Conservation (phyloP, 768 basidiomycete species). For the Trametes cinnabarina region DNA sequence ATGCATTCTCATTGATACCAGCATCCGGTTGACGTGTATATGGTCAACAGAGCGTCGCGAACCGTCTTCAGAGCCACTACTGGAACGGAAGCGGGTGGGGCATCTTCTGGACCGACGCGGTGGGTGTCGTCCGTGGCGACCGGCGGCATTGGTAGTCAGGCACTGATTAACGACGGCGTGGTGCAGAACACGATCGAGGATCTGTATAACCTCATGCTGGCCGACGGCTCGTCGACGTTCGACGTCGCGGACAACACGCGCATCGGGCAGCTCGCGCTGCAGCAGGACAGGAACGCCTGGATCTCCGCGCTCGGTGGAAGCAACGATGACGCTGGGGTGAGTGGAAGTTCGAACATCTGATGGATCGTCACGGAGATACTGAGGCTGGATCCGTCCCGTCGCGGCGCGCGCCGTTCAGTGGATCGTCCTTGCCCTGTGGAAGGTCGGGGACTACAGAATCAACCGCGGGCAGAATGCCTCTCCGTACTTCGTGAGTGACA, state of each 20-base stretch:
- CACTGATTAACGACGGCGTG: background rate
- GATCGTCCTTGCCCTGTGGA: slow-evolving; percentile 57
- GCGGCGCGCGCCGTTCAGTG: slow-evolving; percentile 36
- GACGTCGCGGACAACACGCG: slow-evolving; percentile 42
- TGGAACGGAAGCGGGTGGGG: slow-evolving; percentile 50
- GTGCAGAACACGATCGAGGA: slow-evolving; percentile 56
- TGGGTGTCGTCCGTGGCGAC: slow-evolving; percentile 26
- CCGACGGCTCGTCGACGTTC: slow-evolving; percentile 41
- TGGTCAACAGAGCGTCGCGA: slow-evolving; percentile 26
- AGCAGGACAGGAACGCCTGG: slow-evolving; percentile 42
- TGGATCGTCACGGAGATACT: background rate
- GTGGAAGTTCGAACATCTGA: slow-evolving; percentile 2
- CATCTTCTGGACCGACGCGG: slow-evolving; percentile 56
- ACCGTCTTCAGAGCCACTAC: slow-evolving; percentile 35
- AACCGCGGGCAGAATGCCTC: slow-evolving; percentile 33
- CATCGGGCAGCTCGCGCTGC: slow-evolving; percentile 44
- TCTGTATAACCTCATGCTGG: slow-evolving; percentile 58
- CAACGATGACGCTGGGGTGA: slow-evolving; percentile 53
- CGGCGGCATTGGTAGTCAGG: background rate
- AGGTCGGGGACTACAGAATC: slow-evolving; percentile 52
- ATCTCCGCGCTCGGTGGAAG: slow-evolving; percentile 42
- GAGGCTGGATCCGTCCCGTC: background rate
- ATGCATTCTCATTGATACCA: background rate
- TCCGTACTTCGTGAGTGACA: slow-evolving; percentile 23
- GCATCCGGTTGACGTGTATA: background rate